Evolutionary conservation across 768 basidiomycete species (phyloP), one percentile per base, ranked within the genome.

Genomic region (Boletus patriciae): DNA sequence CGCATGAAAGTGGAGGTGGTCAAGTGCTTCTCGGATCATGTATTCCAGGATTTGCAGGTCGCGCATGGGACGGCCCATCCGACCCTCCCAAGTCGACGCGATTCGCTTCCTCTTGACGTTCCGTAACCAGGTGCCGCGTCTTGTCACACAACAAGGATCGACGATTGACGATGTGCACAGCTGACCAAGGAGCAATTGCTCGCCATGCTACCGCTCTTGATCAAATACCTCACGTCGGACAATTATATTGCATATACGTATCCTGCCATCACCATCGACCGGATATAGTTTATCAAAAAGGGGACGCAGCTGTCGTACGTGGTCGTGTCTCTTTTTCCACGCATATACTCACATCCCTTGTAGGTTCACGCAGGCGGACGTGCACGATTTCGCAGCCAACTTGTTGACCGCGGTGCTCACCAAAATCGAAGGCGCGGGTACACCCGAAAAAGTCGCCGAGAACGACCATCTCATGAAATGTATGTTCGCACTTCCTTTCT

Each of bases 391-490:
- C 59, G 92, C 94, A n/a, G 77, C 83, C 16, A 79, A 82, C 44
- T 79, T 97, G 57, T 73, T 93, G 25, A 74, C 82, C 56, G 86
- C 86, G 4, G 77, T 98, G 6, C 78, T 99, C 60, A 72, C 74
- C 40, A 93, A 89, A 71, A 90, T 97, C 43, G 92, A 94, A 70
- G 73, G 76, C 41, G 89, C 85, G 7, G 81, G 79, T 3, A 89
- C 89, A 4, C 86, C 97, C 0, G 91, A 97, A 70, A 95, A 96
- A 75, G 84, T 96, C 34, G 93, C 96, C 0, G 95, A 98, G 70
- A 99, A 99, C 63, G 96, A 98, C 71, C 90, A 97, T 71, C 76
- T 98, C 46, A 99, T 98, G 94, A 94, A 92, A 78, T 95, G 96
- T 95, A 61, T 45, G 86, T 73, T 27, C 7, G 15, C 15, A 1